Evolutionary conservation across 805 yeast genomes (phyloP), one percentile per base, ranked within the genome.

Genomic region (Teunomyces barrocoloradensis): DNA sequence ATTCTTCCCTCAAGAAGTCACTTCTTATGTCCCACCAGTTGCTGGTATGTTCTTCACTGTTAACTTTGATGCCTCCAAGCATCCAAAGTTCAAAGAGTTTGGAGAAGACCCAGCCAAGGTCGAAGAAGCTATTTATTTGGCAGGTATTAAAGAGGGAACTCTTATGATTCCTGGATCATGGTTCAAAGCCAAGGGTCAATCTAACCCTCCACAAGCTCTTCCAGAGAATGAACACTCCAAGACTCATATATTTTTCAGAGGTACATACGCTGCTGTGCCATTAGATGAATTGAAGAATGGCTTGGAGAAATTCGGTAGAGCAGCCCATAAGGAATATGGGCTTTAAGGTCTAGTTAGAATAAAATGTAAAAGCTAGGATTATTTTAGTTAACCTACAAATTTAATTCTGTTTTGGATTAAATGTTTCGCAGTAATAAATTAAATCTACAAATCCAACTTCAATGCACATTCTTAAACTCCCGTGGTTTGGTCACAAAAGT

Each of bases 21-120:
- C 69, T 33, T 53, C 67, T 7, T 74, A 65, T 63, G 68, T 72
- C 28, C 72, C 75, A 36, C 96, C 96, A 32, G 81, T 79, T 38
- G 95, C 95, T 2, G 96, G 96, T 64, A 87, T 87, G 96, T 87
- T 88, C 68, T 84, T 87, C 70, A 85, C 90, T 49, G 77, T 87
- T 48, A 69, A 71, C 21, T 71, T 90, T 44, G 95, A 89, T 63
- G 87, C 90, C 35, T 64, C 89, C 17, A 79, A 82, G 64, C 97
- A 90, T 64, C 96, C 96, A 29, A 79, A 82, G 59, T 87, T 81
- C 56, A 73, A 82, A 18, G 83, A 81, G 56, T 81, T 63, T 51
- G 77, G 67, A 15, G 55, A 58, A 34, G 89, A 86, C 63, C 85
- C 87, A 43, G 53, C 73, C 38, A 78, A 81, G 64, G 84, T 87